Evolutionary conservation across 1,284 basidiomycete species (phyloP), one percentile per base, ranked within the genome.

Genomic region (Fomitiporia mediterranea): DNA sequence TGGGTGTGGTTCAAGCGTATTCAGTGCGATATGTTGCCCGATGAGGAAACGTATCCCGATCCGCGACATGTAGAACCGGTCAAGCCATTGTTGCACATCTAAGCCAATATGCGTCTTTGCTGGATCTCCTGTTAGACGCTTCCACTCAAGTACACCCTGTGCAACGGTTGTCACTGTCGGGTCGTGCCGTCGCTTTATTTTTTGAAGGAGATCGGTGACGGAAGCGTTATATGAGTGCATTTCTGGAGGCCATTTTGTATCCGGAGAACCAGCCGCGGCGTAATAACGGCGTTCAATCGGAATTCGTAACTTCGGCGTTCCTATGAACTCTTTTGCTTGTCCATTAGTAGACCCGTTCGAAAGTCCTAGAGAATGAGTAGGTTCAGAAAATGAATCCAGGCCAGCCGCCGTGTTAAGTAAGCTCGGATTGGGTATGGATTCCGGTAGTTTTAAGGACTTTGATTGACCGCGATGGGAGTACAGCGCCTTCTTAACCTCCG

Each of bases 161-260:
- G 93, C 94, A 50, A 98, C 89, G 4, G 95, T 98, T 1, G 96
- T 97, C 6, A 99, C 97, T 0, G 97, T 98, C 0, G 95, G 95
- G 68, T 99, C 96, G 72, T 99, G 97, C 27, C 97, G 79, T 62
- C 81, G 84, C 74, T 99, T 99, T 76, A 99, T 97, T 40, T 83
- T 78, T 57, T 97, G 89, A 3, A 99, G 79, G 11, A 86, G 74
- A 62, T 86, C 86, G 1, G 97, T 99, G 72, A 99, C 98, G 11
- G 82, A 77, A 51, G 86, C 84, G 69, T 99, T 99, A 75, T 94
- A 98, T 64, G 97, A 93, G 64, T 87, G 85, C 1, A 99, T 84
- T 68, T 97, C 92, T 0, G 94, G 94, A 1, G 96, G 96, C 83
- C 94, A 98, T 19, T 78, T 72, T 49, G 90, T 79, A 60, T 78